Evolutionary conservation across 768 basidiomycete species (phyloP).

Genomic region (Ramaria rubella): DNA sequence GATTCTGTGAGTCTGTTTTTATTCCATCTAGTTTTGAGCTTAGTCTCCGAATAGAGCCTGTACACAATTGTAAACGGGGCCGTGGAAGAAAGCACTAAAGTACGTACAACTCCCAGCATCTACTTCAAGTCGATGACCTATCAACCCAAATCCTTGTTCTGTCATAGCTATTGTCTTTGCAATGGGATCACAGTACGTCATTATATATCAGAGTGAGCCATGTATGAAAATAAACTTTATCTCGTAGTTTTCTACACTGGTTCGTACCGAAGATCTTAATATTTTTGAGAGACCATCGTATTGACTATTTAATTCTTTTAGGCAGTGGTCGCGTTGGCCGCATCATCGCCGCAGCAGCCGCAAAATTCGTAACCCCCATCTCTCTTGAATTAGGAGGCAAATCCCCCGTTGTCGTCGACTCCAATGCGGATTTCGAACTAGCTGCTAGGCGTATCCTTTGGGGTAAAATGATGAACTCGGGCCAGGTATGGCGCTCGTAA

Average conservation of each 20-base stretch:
- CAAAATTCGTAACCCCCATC: slow-evolving; percentile 66
- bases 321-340: slow-evolving; percentile 50
- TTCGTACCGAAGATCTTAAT: neutral
- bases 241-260: slow-evolving; percentile 58
- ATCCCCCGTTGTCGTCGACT: slow-evolving; percentile 69
- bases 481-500: slow-evolving; percentile 30
- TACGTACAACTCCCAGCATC: neutral
- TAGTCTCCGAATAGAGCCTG: neutral
- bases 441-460: slow-evolving; percentile 68
- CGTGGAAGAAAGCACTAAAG: slow-evolving; percentile 12
- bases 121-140: neutral
- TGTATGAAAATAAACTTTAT: slow-evolving; percentile 3
- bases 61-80: slow-evolving; percentile 16
- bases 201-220: slow-evolving; percentile 2
- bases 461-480: slow-evolving; percentile 73
- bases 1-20: slow-evolving; percentile 11
- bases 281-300: neutral
- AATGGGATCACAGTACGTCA: slow-evolving; percentile 53
- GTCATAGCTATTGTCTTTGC: slow-evolving; percentile 52
- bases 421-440: slow-evolving; percentile 54
- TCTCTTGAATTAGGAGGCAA: slow-evolving; percentile 52
- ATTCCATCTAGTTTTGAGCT: neutral
- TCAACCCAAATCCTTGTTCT: neutral
- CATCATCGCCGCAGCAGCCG: slow-evolving; percentile 68
- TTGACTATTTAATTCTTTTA: neutral